Conservation (phyloP, 2,329 filamentous ascomycete species). For the Colletotrichum higginsianum region DNA sequence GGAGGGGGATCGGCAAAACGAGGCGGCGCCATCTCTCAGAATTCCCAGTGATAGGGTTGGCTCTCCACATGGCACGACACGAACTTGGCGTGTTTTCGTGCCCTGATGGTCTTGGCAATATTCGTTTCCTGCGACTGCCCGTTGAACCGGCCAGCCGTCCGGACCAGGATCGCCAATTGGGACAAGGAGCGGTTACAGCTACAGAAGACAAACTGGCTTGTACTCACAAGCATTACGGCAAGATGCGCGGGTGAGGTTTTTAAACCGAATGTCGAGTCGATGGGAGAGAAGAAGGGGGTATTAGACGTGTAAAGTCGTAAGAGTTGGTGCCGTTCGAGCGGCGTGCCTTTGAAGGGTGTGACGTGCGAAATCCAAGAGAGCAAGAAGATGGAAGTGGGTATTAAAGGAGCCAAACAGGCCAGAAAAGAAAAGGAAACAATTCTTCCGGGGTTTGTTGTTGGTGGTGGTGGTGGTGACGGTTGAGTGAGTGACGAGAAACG, state of each 20-base stretch:
- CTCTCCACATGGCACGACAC: slow-evolving; percentile 6
- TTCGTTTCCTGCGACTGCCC: slow-evolving; percentile 7
- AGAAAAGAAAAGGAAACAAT: slow-evolving; percentile 22
- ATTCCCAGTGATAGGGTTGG: slow-evolving; percentile 3
- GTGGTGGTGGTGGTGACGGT: slow-evolving; percentile 12
- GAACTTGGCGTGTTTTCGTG: slow-evolving; percentile 22
- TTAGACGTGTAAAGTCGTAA: slow-evolving; percentile 15
- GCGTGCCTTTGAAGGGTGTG: slow-evolving; percentile 3
- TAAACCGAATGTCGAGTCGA: neutral
- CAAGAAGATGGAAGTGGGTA: slow-evolving; percentile 29
- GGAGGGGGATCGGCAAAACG: slow-evolving; percentile 17
- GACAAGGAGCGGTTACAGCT: slow-evolving; percentile 12
- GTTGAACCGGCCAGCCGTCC: neutral
- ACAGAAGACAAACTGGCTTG: slow-evolving; percentile 4
- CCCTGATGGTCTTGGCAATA: slow-evolving; percentile 20
- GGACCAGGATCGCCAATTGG: slow-evolving; percentile 22
- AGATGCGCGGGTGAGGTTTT: neutral
- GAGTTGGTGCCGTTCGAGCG: slow-evolving; percentile 20
- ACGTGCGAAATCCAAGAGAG: slow-evolving; percentile 28
- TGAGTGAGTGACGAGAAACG: slow-evolving; percentile 43
- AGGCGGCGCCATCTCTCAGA: slow-evolving; percentile 19
- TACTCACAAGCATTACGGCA: slow-evolving; percentile 39
- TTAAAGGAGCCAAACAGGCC: slow-evolving; percentile 9
- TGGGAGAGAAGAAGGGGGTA: neutral
- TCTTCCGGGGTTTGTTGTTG: slow-evolving; percentile 16